Conservation (phyloP, 208 protist species). For the Herpetomonas muscarum region DNA sequence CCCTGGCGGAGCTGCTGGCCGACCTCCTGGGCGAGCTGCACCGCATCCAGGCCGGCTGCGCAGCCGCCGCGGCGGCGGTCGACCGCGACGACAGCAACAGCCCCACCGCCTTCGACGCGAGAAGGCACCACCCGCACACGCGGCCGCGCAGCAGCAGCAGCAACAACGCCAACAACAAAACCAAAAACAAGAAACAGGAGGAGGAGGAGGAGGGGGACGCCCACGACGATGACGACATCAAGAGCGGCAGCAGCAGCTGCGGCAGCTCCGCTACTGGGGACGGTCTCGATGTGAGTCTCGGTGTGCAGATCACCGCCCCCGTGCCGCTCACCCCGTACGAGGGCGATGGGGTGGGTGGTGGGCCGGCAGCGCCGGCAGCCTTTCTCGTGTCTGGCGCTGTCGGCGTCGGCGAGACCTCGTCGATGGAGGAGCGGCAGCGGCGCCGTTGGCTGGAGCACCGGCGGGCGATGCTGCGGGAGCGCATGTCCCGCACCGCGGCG, state of each 20-base stretch:
- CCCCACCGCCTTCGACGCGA: not conserved
- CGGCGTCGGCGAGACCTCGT: no score
- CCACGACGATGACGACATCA: not conserved
- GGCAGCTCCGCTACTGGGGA: no score
- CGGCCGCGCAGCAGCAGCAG: no score
- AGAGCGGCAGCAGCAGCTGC: no score
- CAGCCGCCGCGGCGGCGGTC: not conserved
- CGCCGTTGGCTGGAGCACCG: not conserved
- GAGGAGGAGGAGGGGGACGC: not conserved
- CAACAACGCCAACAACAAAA: no score
- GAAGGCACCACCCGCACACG: no score
- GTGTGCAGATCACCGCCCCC: no score
- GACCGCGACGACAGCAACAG: not conserved
- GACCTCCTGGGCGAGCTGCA: conserved; percentile 31
- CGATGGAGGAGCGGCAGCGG: not conserved
- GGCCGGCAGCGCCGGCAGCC: no score
- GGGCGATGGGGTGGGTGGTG: no score
- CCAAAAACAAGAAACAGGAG: not conserved
- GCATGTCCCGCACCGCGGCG: not conserved
- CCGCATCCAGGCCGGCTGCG: conserved; percentile 11
- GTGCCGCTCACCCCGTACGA: no score
- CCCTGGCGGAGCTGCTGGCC: conserved; percentile 29
- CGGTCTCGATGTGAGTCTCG: no score
- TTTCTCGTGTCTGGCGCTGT: no score
- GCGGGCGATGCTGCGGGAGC: not conserved